These are phyloP conservation scores for Alternaria infectoria DNA, from an alignment of 2,329 filamentous ascomycete species.

Conservation along the genomic window DNA sequence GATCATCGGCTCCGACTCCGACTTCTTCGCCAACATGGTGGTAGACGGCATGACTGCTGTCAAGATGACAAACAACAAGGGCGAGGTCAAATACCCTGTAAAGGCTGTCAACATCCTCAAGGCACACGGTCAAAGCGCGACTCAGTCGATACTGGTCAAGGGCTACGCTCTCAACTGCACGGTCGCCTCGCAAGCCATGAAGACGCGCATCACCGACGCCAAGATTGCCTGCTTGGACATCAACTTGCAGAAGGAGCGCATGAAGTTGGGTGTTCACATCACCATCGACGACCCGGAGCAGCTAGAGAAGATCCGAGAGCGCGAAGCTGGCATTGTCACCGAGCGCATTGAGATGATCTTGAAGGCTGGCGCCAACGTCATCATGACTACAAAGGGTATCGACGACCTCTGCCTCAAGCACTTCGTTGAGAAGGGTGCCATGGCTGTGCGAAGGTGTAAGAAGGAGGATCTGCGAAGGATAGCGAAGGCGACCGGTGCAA, in stretches of 20 bases:
- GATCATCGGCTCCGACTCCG: slow-evolving; percentile 93
- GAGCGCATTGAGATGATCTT: slow-evolving; percentile 97
- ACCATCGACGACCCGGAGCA: slow-evolving; percentile 97
- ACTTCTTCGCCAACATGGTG: slow-evolving; percentile 97
- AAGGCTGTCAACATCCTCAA: slow-evolving; percentile 99
- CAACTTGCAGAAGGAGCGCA: slow-evolving; percentile 98
- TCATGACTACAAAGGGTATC: slow-evolving; percentile 97
- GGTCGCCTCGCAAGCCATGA: slow-evolving; percentile 97
- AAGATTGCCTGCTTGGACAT: slow-evolving; percentile 98
- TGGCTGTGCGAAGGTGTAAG: slow-evolving; percentile 95
- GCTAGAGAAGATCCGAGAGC: slow-evolving; percentile 92
- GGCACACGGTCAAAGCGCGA: slow-evolving; percentile 90
- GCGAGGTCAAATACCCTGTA: slow-evolving; percentile 94
- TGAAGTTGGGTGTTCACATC: slow-evolving; percentile 99
- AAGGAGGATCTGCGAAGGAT: slow-evolving; percentile 97
- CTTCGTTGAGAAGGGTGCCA: slow-evolving; percentile 92
- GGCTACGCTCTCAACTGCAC: slow-evolving; percentile 99
- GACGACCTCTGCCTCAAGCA: slow-evolving; percentile 94
- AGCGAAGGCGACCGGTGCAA: slow-evolving; percentile 93
- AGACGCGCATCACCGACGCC: slow-evolving; percentile 86
- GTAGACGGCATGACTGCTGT: slow-evolving; percentile 96
- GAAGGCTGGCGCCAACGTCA: slow-evolving; percentile 94
- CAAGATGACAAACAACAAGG: slow-evolving; percentile 88
- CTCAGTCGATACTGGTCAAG: slow-evolving; percentile 89
- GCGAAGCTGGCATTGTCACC: slow-evolving; percentile 90